Base-by-base conservation (phyloP, 2,329 filamentous ascomycete genomes). In the Lomentospora prolificans region DNA sequence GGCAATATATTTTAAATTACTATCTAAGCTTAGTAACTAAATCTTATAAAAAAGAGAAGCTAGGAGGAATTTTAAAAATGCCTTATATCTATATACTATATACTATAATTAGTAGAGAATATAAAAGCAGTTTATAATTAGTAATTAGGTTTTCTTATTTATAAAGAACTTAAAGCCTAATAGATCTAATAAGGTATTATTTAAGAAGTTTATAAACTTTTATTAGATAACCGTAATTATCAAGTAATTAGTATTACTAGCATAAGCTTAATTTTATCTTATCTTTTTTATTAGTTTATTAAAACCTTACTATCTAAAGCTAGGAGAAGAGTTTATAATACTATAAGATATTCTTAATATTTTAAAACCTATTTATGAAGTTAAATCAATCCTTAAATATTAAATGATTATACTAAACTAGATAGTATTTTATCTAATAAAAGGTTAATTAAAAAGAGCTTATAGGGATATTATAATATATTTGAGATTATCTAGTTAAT, bases 51-150 rank as follows among this genome's bases (percentile, higher is more conserved):
- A 51, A 31, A 3, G 5, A 51, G 14, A n/a, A 31, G 6, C 48
- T 48, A 24, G 14, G 51, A 36, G 36, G 52, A 48, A 44, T 33
- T 19, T 53, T 51, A 41, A 53, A 54, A 55, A 50, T 50, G 19
- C 19, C 19, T 50, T 56, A 24, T 25, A 28, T 22, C 41, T 24
- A 46, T 36, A 52, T 48, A 28, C 31, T 17, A 51, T 22, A 50
- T 57, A 22, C 46, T 52, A 41, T 46, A 24, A 54, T 12, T 54
- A 56, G n/a, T 31, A 48, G 30, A 44, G 39, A 53, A 53, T 12
- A 31, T 50, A 41, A 56, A 36, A 33, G 44, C 27, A 19, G 53
- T 25, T 25, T 24, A 39, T 27, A 41, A 51, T 41, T 33, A 24
- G 17, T 36, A 28, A 50, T 36, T 33, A 24, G 2, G 10, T 51